phyloP scores from a whole-genome alignment of 2,329 filamentous ascomycete species.

The Fusarium sp. region DNA sequence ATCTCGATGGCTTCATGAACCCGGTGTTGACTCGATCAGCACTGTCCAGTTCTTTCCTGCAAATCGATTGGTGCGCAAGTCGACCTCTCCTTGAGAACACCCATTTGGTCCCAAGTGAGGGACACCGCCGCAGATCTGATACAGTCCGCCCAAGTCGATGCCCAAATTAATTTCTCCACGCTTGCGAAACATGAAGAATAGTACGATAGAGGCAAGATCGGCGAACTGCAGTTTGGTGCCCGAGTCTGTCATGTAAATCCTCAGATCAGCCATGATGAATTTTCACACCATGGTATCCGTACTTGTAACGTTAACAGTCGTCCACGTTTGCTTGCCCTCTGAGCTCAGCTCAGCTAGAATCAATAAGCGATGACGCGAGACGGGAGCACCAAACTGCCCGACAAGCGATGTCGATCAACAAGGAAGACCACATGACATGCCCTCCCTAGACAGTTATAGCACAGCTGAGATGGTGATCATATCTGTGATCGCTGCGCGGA shows the following conservation, averaged over 20 bases:
- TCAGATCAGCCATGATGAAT: slow-evolving; percentile 6
- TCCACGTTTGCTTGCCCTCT: neutral
- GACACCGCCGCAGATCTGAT: slow-evolving; percentile 10
- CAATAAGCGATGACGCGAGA: neutral
- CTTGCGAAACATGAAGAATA: neutral
- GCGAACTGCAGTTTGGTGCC: slow-evolving; percentile 2
- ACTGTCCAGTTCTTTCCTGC: slow-evolving; percentile 1
- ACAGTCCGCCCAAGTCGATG: slow-evolving; percentile 19
- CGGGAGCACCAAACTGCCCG: neutral
- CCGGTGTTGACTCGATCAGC: slow-evolving; percentile 17
- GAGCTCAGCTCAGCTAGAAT: neutral
- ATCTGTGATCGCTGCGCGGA: neutral
- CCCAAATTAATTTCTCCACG: slow-evolving; percentile 13
- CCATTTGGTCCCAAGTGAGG: neutral
- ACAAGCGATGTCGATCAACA: slow-evolving; percentile 17
- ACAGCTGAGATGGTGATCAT: slow-evolving; percentile 3
- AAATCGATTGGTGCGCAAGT: slow-evolving; percentile 34
- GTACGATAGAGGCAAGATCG: slow-evolving; percentile 16
- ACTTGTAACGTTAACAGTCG: neutral
- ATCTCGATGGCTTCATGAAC: slow-evolving; percentile 9
- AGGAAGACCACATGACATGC: neutral
- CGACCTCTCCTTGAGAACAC: neutral
- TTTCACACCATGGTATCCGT: neutral
- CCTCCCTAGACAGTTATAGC: neutral
- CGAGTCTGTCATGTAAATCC: neutral